Base-by-base conservation (phyloP, 371 early-diverging fungal species). In the Saksenaea vasiformis region DNA sequence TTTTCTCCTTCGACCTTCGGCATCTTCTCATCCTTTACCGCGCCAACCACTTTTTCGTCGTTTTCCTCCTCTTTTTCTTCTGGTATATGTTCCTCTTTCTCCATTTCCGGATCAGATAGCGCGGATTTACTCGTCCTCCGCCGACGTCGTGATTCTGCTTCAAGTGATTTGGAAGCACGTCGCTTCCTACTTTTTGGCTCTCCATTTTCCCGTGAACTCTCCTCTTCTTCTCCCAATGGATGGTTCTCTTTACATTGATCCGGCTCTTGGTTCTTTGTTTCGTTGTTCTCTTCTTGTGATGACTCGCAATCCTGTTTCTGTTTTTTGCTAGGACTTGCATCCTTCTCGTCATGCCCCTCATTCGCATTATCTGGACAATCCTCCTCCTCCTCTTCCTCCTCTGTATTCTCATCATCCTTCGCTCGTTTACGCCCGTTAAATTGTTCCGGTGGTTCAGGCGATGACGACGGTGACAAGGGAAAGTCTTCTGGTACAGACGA, bases 401-500 rank as follows among this genome's bases (percentile, higher is more conserved):
- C 36, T 14, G 8, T 51, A 39, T 61, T 36, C 47, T 55, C 55
- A 13, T 55, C 55, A 13, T 55, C 31, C 31, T 35, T 55, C 19
- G 27, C 28, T 19, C 55, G 55, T 28, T 55, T 55, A 28, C 55
- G 28, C 5, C 11, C 26, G 19, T 15, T 36, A 41, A 7, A 22
- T 10, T 15, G 7, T 8, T 37, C 38, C 8, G 31, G 9, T 7
- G 56, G 56, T 27, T 67, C 69, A 15, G 79, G 79, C 24, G 79
- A 79, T 4, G 70, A 63, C 13, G 76, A 76, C 35, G 70, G 57
- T 51, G 74, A 74, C 22, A 76, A 43, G 19, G 76, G 74, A 59
- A 74, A 74, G 43, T 79, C 79, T 38, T 79, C 76, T 17, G 76
- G 76, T 43, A 74, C 67, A 56, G 79, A 79, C 10, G 76, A 76